phyloP scores from a whole-genome alignment of 306 rosid genomes.

The Sicyos baderoa region DNA sequence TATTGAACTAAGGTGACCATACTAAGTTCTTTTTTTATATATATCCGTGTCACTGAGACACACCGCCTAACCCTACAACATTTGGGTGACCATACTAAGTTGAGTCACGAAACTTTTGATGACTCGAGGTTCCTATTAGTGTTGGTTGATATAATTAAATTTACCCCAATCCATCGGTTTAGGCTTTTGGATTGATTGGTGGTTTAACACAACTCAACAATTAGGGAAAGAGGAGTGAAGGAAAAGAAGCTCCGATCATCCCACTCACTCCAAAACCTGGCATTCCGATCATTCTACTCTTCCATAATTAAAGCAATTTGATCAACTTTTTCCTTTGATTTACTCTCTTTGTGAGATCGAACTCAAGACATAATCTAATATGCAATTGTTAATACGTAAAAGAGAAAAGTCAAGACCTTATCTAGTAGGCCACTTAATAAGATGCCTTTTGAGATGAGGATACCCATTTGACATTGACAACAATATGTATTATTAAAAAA shows the following conservation, averaged over 20 bases:
- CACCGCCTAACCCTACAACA: no score
- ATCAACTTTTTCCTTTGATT: neutral
- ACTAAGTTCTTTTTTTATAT: no score
- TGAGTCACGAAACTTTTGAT: neutral
- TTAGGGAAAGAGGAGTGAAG: neutral
- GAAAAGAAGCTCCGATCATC: neutral
- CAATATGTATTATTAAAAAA: neutral
- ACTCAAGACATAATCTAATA: conserved; percentile 1
- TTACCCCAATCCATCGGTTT: no score
- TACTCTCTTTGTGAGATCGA: neutral
- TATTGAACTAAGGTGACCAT: neutral
- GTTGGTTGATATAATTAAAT: no score
- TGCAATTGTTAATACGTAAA: neutral
- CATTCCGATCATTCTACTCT: neutral
- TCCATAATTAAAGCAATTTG: neutral
- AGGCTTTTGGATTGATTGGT: no score
- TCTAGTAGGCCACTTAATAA: neutral
- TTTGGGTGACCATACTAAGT: neutral
- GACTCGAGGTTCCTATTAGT: neutral
- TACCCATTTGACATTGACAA: neutral
- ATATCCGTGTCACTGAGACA: no score
- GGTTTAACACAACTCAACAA: no score
- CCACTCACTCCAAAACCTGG: no score
- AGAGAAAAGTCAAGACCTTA: neutral
- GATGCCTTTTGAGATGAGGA: neutral